Evolutionary conservation across 176 grass and related monocot species (phyloP).

Genomic region (Echinochloa phyllopogon): DNA sequence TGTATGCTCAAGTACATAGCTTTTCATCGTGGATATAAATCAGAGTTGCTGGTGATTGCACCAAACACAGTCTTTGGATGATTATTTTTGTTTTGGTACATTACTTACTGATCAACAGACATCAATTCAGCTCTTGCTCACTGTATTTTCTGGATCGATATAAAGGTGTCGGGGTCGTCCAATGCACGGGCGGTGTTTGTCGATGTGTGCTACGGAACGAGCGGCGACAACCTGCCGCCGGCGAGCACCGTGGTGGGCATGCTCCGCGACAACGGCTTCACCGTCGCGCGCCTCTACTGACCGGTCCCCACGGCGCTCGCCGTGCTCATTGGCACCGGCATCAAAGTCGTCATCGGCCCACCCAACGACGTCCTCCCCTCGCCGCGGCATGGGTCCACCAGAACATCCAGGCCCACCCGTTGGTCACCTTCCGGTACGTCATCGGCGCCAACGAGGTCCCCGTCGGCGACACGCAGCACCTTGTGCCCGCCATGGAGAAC

Average conservation of each 20-base stretch:
- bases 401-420: constrained; percentile 50
- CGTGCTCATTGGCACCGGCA: constrained; percentile 48
- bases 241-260: constrained; percentile 49
- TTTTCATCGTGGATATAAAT: constrained; percentile 35
- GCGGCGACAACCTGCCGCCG: constrained; percentile 56
- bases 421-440: constrained; percentile 60
- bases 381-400: constrained; percentile 56
- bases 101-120: background rate
- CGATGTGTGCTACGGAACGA: constrained; percentile 74
- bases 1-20: background rate
- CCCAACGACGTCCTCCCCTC: constrained; percentile 35
- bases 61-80: background rate
- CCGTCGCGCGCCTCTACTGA: constrained; percentile 59
- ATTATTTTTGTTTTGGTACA: background rate
- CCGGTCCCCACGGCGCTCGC: constrained; percentile 42
- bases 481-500: constrained; percentile 80
- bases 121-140: background rate
- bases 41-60: background rate
- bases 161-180: constrained; percentile 14
- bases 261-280: constrained; percentile 59
- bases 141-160: background rate
- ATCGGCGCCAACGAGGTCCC: constrained; percentile 73
- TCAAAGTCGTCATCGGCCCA: constrained; percentile 56
- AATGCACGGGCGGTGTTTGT: constrained; percentile 51
- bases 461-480: background rate